Base-by-base conservation (phyloP, 306 rosid genomes). In the Urtica urens region DNA sequence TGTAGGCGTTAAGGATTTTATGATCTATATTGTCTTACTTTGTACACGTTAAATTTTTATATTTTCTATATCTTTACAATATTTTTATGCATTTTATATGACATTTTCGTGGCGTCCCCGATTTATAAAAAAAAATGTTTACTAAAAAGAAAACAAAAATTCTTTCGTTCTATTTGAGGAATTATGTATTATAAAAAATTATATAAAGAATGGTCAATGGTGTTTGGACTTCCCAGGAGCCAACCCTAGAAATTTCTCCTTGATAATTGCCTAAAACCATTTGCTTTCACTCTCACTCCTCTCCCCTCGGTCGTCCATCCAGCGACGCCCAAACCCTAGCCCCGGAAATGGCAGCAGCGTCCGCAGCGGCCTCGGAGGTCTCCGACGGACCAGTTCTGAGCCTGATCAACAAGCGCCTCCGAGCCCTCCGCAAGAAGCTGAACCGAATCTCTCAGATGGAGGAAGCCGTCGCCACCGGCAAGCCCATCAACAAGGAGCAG, bases 401-500 rank as follows among this genome's bases (percentile, higher is more conserved):
- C 71, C 63, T 92, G 42, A 40, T 92, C 73, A 85, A 68, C 96
- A 92, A 92, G 78, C 99, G 99, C 63, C 51, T 85, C 73, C 94
- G 99, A 0, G 75, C 59, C 26, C 86, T 82, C 5, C 79, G 81
- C 29, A 92, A 92, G 75, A 92, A 92, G 17, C 63, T 57, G 16
- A 92, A 92, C 70, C 86, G 94, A 25, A 86, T 92, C 51, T 0
- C 3, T 1, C 78, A 78, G 72, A 73, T 78, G 83, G 99, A 92
- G 28, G 96, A 92, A 20, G 60, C 86, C 0, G 47, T 80, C 8
- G 18, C 93, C 10, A 92, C 79, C 16, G 99, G 99, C 1, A 92
- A 82, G 25, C 48, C 38, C 1, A 68, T 92, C 49, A 85, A 82
- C 77, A 82, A 75, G 40, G 99, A 92, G 23, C 99, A 92, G 43